These are phyloP conservation scores for Psilocybe cubensis DNA, from an alignment of 768 basidiomycete species.

Conservation along the genomic window DNA sequence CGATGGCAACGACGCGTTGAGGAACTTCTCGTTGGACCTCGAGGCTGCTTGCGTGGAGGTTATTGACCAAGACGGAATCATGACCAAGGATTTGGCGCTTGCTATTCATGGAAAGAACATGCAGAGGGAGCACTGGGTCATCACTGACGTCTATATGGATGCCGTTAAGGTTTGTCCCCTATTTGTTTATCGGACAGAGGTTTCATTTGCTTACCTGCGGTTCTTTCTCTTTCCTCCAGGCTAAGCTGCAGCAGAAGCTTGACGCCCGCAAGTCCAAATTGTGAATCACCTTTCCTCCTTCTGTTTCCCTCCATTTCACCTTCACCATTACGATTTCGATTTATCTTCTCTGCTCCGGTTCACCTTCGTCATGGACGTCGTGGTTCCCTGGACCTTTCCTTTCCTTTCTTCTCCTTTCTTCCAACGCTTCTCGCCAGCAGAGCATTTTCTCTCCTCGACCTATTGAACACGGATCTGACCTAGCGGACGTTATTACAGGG, in stretches of 20 bases:
- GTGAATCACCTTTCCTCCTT: slow-evolving; percentile 13
- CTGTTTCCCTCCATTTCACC: not conserved
- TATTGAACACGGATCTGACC: not conserved
- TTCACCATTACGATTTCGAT: not conserved
- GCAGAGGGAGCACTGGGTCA: slow-evolving; percentile 96
- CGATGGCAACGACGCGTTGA: slow-evolving; percentile 78
- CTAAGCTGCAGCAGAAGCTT: slow-evolving; percentile 49
- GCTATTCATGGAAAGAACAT: slow-evolving; percentile 91
- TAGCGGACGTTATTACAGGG: not conserved
- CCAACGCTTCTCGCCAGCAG: not conserved
- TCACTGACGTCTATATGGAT: slow-evolving; percentile 93
- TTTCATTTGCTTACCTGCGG: not conserved
- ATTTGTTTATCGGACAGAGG: not conserved
- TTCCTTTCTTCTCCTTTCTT: not conserved
- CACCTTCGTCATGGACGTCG: not conserved
- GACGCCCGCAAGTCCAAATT: slow-evolving; percentile 27
- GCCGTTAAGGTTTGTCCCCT: slow-evolving; percentile 73
- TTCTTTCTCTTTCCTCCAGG: slow-evolving; percentile 26
- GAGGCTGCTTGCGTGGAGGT: slow-evolving; percentile 90
- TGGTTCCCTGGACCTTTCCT: not conserved
- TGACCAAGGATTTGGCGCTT: slow-evolving; percentile 97
- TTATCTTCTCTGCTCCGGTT: not conserved
- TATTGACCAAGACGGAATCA: slow-evolving; percentile 87
- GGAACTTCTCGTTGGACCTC: slow-evolving; percentile 74
- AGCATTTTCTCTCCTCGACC: not conserved